phyloP scores from a whole-genome alignment of 768 basidiomycete species.

The Rhizopogon salebrosus region DNA sequence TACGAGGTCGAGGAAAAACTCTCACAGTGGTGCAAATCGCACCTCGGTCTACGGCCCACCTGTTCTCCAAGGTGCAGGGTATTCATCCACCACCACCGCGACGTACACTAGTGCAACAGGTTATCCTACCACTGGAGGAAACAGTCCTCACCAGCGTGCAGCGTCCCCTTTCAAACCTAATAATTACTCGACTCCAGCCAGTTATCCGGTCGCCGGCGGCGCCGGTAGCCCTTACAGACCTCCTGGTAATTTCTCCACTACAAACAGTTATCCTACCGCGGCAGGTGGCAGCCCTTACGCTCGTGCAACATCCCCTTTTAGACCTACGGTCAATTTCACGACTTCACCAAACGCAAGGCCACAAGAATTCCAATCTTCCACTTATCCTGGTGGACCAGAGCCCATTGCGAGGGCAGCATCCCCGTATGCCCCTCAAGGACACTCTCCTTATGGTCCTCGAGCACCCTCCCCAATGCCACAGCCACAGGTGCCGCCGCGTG shows the following conservation, averaged over 20 bases:
- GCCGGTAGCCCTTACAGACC: constrained; percentile 21
- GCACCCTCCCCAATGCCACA: constrained; percentile 19
- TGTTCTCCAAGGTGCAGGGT: constrained; percentile 5
- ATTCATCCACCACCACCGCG: constrained; percentile 25
- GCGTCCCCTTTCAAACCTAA: constrained; percentile 29
- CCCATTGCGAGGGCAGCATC: constrained; percentile 27
- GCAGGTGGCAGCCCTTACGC: constrained; percentile 21
- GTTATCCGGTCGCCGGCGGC: constrained; percentile 25
- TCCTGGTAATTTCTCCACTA: constrained; percentile 27
- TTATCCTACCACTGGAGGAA: constrained; percentile 23
- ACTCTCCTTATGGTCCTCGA: constrained; percentile 23
- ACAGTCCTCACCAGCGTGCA: constrained; percentile 26
- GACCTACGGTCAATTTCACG: constrained; percentile 25
- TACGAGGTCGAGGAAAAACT: constrained; percentile 42
- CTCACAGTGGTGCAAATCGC: constrained; percentile 34
- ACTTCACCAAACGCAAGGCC: constrained; percentile 47
- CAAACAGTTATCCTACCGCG: constrained; percentile 36
- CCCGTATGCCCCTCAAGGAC: constrained; percentile 25
- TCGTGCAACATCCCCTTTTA: constrained; percentile 32
- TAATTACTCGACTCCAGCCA: constrained; percentile 37
- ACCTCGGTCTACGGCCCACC: constrained; percentile 13
- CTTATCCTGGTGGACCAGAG: constrained; percentile 33
- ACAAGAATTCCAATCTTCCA: constrained; percentile 35
- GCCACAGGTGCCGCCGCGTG: constrained; percentile 21
- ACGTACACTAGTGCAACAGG: constrained; percentile 17